A percentile compares a stretch with the other conserved stretches of the same genome.
These are phyloP conservation scores for Talaromyces sp. DNA, from an alignment of 2,329 filamentous ascomycete species.

Conservation along the genomic window DNA sequence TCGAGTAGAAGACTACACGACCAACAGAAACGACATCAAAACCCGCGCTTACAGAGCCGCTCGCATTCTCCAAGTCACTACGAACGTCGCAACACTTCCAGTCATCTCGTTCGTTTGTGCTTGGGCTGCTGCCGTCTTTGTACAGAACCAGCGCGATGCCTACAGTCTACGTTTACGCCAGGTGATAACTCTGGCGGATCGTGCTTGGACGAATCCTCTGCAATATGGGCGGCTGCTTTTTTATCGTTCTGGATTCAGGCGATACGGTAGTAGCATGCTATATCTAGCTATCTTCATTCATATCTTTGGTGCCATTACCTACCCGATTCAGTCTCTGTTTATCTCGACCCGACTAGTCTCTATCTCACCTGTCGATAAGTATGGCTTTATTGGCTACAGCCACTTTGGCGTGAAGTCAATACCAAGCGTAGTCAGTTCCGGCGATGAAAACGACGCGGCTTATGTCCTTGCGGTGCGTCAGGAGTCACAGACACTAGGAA, in stretches of 20 bases:
- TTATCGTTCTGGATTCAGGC: slow-evolving; percentile 21
- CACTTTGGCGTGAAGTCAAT: neutral
- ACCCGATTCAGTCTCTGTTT: slow-evolving; percentile 27
- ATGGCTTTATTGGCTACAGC: neutral
- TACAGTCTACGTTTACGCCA: slow-evolving; percentile 25
- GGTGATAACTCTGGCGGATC: slow-evolving; percentile 27
- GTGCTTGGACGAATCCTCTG: slow-evolving; percentile 25
- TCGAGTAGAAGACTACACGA: neutral
- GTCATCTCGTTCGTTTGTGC: slow-evolving; percentile 15
- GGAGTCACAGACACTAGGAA: neutral
- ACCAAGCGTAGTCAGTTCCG: neutral
- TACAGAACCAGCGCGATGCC: slow-evolving; percentile 24
- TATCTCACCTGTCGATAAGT: neutral
- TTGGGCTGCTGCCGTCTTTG: slow-evolving; percentile 24
- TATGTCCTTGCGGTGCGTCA: slow-evolving; percentile 8
- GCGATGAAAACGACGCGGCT: neutral
- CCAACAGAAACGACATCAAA: neutral
- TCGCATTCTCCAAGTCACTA: neutral
- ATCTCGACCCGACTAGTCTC: slow-evolving; percentile 19
- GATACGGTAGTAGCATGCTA: slow-evolving; percentile 27
- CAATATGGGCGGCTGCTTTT: slow-evolving; percentile 10
- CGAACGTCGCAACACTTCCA: slow-evolving; percentile 9
- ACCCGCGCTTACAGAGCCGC: slow-evolving; percentile 7
- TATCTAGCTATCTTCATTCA: slow-evolving; percentile 25
- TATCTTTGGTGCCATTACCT: slow-evolving; percentile 26